Evolutionary conservation across 306 rosid species (phyloP).

Genomic region (Adenanthera pavonina): DNA sequence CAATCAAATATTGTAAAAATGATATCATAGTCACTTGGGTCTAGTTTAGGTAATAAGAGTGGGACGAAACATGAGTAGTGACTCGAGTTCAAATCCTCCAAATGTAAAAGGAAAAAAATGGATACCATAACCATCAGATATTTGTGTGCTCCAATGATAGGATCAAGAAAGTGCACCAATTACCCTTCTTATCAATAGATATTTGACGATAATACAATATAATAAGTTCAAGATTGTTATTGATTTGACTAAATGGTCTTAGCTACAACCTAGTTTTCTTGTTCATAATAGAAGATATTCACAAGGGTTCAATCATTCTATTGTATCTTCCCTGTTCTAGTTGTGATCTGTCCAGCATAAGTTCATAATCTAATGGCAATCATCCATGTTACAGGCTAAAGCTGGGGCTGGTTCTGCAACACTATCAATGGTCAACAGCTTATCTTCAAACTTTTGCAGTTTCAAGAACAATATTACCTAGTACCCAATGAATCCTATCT

Average conservation of each 20-base stretch:
- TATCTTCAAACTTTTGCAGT: slow-evolving; percentile 13
- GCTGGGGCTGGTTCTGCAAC: slow-evolving; percentile 98
- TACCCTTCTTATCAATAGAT: background rate
- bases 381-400: slow-evolving; percentile 72
- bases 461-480: background rate
- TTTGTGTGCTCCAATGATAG: slow-evolving; percentile 5
- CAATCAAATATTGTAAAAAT: slow-evolving; percentile 4
- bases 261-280: background rate
- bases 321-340: background rate
- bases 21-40: background rate
- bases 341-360: slow-evolving; percentile 24
- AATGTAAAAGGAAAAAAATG: too few relatives aligned
- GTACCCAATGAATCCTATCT: slow-evolving; percentile 10
- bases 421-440: slow-evolving; percentile 75
- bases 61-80: too few relatives aligned
- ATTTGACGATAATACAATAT: background rate
- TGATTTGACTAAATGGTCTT: slow-evolving; percentile 14
- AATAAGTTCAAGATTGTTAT: background rate
- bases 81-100: too few relatives aligned
- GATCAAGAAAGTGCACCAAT: background rate
- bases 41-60: too few relatives aligned
- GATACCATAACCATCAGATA: slow-evolving; percentile 5
- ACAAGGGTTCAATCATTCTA: background rate
- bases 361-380: slow-evolving; percentile 34
- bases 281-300: slow-evolving; percentile 2